Conservation (phyloP, 192 early-diverging fungal species). For the Piromyces sp. region DNA sequence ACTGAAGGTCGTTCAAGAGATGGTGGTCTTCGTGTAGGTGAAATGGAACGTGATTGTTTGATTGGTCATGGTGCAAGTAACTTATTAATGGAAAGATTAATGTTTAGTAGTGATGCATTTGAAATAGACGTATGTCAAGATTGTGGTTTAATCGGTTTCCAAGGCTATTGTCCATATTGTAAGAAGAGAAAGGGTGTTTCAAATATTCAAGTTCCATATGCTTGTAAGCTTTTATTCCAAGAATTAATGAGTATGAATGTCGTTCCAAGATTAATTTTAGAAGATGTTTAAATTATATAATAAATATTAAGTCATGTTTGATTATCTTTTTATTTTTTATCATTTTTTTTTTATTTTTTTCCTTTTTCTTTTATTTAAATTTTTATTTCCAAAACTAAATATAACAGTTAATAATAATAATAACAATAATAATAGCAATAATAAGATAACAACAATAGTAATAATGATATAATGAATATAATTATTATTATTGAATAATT, state of each 20-base stretch:
- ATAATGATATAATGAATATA: too few species aligned
- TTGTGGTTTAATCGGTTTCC: constrained; percentile 81
- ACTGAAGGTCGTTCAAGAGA: constrained; percentile 89
- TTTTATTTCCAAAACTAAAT: too few species aligned
- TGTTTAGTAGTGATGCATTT: constrained; percentile 85
- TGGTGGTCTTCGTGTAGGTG: constrained; percentile 89
- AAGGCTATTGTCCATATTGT: constrained; percentile 37
- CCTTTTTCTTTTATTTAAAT: neutral
- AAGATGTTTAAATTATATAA: neutral
- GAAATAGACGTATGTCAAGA: constrained; percentile 76
- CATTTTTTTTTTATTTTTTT: neutral
- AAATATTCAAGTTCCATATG: constrained; percentile 90
- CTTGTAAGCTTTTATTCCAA: constrained; percentile 94
- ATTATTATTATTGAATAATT: too few species aligned
- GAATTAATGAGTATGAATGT: constrained; percentile 47
- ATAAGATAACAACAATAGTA: too few species aligned
- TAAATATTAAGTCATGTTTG: too few species aligned
- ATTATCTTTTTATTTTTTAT: too few species aligned
- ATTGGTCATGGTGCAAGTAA: constrained; percentile 92
- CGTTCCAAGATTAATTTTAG: constrained; percentile 21
- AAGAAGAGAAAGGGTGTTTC: constrained; percentile 67
- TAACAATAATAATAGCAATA: too few species aligned
- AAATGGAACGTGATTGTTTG: constrained; percentile 94
- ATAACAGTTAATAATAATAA: too few species aligned
- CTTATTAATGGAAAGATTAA: constrained; percentile 78